Evolutionary conservation across 768 basidiomycete species (phyloP).

Genomic region (Tulasnella calospora): DNA sequence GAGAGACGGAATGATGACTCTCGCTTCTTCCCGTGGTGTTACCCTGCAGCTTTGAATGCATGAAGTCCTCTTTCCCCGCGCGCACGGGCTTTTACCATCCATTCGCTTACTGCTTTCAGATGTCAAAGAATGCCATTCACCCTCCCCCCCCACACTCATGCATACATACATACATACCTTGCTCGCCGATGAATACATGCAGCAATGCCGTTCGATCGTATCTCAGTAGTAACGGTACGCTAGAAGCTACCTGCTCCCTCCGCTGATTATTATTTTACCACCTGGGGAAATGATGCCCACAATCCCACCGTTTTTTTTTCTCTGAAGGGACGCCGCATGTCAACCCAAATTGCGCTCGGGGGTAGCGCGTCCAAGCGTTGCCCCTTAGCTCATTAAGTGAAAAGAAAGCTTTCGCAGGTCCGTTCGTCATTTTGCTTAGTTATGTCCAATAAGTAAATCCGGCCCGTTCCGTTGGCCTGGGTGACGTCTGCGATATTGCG

Average conservation of each 20-base stretch:
- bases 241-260: neutral
- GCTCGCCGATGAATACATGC: neutral
- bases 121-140: neutral
- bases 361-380: neutral
- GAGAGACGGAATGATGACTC: neutral
- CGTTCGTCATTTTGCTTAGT: neutral
- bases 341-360: neutral
- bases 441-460: constrained; percentile 1
- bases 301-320: neutral
- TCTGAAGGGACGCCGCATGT: neutral
- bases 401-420: too few relatives aligned
- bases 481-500: neutral
- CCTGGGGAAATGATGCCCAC: neutral
- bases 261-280: neutral
- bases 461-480: neutral
- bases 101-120: neutral
- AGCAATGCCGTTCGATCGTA: neutral
- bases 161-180: neutral
- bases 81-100: neutral
- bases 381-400: neutral
- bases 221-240: neutral
- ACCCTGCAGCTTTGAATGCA: neutral
- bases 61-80: neutral
- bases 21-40: neutral
- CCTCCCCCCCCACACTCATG: neutral